These are phyloP conservation scores for Solanum infundibuliforme DNA, from an alignment of 257 asterid genomes.

Conservation along the genomic window DNA sequence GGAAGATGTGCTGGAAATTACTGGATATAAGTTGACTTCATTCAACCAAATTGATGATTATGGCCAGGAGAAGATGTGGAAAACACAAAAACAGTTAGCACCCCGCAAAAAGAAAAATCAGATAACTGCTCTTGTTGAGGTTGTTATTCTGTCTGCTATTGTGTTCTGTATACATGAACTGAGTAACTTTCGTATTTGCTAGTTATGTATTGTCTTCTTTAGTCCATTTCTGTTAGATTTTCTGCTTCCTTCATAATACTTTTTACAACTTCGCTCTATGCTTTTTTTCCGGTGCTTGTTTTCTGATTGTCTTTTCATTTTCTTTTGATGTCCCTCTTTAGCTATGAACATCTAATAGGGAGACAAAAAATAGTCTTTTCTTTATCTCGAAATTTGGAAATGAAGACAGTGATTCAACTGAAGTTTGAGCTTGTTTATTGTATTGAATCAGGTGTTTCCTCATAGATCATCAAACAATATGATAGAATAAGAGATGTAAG, in stretches of 20 bases:
- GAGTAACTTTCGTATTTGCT: neutral
- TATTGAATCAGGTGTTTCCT: neutral
- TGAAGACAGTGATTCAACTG: neutral
- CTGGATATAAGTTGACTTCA: slow-evolving; percentile 87
- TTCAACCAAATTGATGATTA: slow-evolving; percentile 92
- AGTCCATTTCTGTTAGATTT: neutral
- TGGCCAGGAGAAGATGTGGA: slow-evolving; percentile 98
- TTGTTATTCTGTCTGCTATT: slow-evolving; percentile 9
- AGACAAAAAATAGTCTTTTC: neutral
- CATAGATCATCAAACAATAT: neutral
- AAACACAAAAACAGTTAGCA: slow-evolving; percentile 79
- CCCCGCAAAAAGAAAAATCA: slow-evolving; percentile 87
- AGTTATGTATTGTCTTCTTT: neutral
- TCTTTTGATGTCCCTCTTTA: neutral
- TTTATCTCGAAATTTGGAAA: neutral
- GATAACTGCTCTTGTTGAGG: slow-evolving; percentile 92
- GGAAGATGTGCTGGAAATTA: slow-evolving; percentile 86
- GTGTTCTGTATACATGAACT: neutral
- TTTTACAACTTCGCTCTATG: neutral
- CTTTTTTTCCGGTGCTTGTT: neutral
- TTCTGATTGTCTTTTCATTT: neutral
- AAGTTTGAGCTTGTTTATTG: neutral
- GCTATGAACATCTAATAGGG: neutral
- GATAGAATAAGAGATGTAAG: neutral
- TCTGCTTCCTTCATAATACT: neutral